A percentile compares a stretch with the other conserved stretches of the same genome.
Conservation (phyloP, 108 stramenopile species). For the Cyclotella choctawhatcheeana region DNA sequence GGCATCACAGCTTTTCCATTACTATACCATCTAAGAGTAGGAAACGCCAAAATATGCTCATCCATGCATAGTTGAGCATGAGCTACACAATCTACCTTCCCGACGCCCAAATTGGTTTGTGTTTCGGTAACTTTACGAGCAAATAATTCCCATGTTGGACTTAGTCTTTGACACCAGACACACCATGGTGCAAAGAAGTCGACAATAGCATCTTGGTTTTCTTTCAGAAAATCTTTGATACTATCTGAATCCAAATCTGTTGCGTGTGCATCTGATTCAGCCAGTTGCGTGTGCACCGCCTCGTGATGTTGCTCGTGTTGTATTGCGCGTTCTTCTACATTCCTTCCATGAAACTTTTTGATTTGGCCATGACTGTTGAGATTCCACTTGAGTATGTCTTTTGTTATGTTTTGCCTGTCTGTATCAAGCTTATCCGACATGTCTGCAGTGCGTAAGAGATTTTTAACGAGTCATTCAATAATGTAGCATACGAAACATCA, state of each 20-base stretch:
- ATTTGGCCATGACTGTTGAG: slow-evolving; percentile 78
- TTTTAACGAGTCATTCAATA: not conserved
- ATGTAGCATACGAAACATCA: too few species aligned
- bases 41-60: slow-evolving; percentile 78
- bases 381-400: slow-evolving; percentile 97
- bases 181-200: slow-evolving; percentile 94
- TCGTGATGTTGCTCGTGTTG: slow-evolving; percentile 85
- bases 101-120: slow-evolving; percentile 78
- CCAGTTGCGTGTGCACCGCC: slow-evolving; percentile 53
- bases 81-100: slow-evolving; percentile 93
- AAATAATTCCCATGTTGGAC: slow-evolving; percentile 96
- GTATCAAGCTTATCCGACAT: slow-evolving; percentile 93
- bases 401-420: slow-evolving; percentile 94
- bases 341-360: slow-evolving; percentile 88
- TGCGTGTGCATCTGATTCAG: slow-evolving; percentile 62
- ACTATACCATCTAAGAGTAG: slow-evolving; percentile 73
- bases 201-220: slow-evolving; percentile 76
- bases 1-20: slow-evolving; percentile 36
- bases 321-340: slow-evolving; percentile 85
- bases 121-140: slow-evolving; percentile 64
- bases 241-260: slow-evolving; percentile 54
- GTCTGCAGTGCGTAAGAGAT: slow-evolving; percentile 29
- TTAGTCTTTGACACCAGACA: slow-evolving; percentile 94
- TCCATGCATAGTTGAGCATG: slow-evolving; percentile 61
- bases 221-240: slow-evolving; percentile 58